Evolutionary conservation across 495 filamentous ascomycete species (phyloP).

Genomic region (Talaromyces proteolyticus): DNA sequence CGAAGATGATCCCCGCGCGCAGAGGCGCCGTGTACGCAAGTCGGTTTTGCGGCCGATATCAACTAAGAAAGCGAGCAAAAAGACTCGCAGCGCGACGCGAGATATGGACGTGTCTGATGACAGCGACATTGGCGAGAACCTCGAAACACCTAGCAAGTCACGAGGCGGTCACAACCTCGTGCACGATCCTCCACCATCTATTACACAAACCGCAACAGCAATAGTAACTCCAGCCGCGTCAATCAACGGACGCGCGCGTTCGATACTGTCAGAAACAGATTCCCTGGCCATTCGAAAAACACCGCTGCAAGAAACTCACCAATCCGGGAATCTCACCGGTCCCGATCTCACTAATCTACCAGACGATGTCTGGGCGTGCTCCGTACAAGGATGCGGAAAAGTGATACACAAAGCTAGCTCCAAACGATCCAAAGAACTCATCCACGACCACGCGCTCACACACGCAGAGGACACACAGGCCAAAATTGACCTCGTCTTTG

Average conservation of each 20-base stretch:
- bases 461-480: slow-evolving; percentile 61
- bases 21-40: slow-evolving; percentile 30
- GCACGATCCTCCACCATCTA: slow-evolving; percentile 33
- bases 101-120: slow-evolving; percentile 20
- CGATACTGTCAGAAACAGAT: slow-evolving; percentile 24
- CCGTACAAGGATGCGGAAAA: slow-evolving; percentile 59
- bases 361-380: slow-evolving; percentile 65
- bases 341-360: slow-evolving; percentile 39
- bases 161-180: slow-evolving; percentile 35
- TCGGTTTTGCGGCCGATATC: slow-evolving; percentile 49
- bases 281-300: slow-evolving; percentile 24
- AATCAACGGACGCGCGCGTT: slow-evolving; percentile 18
- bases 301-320: slow-evolving; percentile 26
- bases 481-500: slow-evolving; percentile 50
- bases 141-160: slow-evolving; percentile 41
- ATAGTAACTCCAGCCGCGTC: too few species aligned
- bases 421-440: slow-evolving; percentile 49
- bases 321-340: slow-evolving; percentile 18
- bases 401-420: slow-evolving; percentile 54
- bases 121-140: slow-evolving; percentile 33
- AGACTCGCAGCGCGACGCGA: slow-evolving; percentile 31
- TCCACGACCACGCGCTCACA: slow-evolving; percentile 56
- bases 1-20: slow-evolving; percentile 9
- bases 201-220: slow-evolving; percentile 4
- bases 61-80: slow-evolving; percentile 36